phyloP scores from a whole-genome alignment of 345 rosid species.

The Euclidium syriacum region DNA sequence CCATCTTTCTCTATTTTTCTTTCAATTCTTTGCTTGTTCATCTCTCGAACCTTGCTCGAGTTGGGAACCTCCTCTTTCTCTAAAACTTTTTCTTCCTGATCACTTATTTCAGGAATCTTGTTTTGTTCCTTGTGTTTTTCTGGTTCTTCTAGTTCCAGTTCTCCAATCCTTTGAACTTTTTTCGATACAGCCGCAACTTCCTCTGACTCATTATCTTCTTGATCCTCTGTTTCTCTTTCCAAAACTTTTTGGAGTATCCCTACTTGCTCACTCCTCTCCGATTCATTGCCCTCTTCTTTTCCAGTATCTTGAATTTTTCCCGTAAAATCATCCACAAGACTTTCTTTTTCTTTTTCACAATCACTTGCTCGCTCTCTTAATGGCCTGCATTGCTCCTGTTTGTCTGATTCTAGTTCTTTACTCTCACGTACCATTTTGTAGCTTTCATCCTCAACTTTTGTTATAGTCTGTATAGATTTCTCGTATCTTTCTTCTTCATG shows the following conservation, averaged over 20 bases:
- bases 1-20: background rate
- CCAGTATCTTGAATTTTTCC: background rate
- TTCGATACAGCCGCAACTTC: conserved; percentile 12
- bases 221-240: background rate
- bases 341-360: background rate
- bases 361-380: background rate
- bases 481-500: conserved; percentile 3
- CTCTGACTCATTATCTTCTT: background rate
- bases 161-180: background rate
- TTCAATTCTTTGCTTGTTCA: background rate
- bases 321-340: background rate
- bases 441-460: background rate
- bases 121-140: conserved; percentile 1
- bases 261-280: background rate
- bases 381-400: background rate
- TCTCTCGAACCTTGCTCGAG: background rate
- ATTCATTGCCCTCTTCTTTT: background rate
- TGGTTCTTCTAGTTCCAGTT: conserved; percentile 1
- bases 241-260: background rate
- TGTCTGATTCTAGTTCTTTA: background rate
- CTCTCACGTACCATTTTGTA: background rate
- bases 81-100: background rate
- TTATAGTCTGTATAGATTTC: background rate
- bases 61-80: background rate
- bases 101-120: background rate